Percentiles rank a stretch among this genome's conserved stretches.
Evolutionary conservation across 441 rosid species (phyloP).

Genomic region (Isatis lusitanica): DNA sequence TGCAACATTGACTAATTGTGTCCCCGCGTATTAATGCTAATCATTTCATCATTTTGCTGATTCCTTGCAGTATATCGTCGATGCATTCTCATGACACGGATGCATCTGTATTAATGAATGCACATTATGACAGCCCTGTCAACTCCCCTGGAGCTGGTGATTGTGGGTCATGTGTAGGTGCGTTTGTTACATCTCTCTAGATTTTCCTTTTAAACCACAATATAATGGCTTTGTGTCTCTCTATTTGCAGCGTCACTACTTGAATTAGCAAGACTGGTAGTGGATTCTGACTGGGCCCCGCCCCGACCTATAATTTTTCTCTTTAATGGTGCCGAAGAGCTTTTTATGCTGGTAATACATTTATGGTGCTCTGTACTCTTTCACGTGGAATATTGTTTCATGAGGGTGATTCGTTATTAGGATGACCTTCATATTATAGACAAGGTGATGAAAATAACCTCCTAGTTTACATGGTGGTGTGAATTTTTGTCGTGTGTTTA

Average conservation of each 20-base stretch:
- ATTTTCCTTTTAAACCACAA: conserved; percentile 10
- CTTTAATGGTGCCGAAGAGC: conserved; percentile 97
- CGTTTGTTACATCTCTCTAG: conserved; percentile 31
- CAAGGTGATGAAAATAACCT: conserved; percentile 18
- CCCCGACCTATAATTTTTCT: conserved; percentile 88
- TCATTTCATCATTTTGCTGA: neutral
- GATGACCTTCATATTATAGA: conserved; percentile 3
- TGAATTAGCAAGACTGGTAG: conserved; percentile 81
- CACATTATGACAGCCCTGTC: conserved; percentile 90
- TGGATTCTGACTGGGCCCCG: conserved; percentile 89
- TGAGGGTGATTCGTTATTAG: neutral
- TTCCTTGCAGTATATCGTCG: conserved; percentile 74
- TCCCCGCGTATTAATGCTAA: conserved; percentile 19
- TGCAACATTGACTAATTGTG: conserved; percentile 13
- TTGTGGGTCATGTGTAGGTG: conserved; percentile 98
- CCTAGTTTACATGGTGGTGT: neutral
- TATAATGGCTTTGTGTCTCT: conserved; percentile 14
- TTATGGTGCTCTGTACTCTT: conserved; percentile 9
- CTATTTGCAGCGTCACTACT: conserved; percentile 77
- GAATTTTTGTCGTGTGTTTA: conserved; percentile 42
- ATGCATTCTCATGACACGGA: conserved; percentile 59
- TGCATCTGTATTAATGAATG: conserved; percentile 87
- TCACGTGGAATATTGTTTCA: neutral
- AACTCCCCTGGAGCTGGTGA: conserved; percentile 99
- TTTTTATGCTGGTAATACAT: conserved; percentile 78